Evolutionary conservation across 495 filamentous ascomycete genomes (phyloP), one percentile per base, ranked within the genome.

Genomic region (Aspergillus sparsus): DNA sequence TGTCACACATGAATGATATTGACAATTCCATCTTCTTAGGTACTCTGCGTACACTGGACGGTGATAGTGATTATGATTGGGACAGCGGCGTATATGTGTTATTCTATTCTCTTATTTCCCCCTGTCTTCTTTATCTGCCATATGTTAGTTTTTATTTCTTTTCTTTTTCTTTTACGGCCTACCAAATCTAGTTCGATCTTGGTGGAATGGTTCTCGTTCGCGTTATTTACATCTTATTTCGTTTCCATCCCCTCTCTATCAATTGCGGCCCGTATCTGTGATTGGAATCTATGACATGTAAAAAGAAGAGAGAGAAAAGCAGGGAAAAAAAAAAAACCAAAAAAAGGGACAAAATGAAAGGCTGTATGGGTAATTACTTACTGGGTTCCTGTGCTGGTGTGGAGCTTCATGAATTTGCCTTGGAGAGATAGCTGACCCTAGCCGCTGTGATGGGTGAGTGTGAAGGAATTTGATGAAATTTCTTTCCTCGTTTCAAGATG

Each of bases 21-120:
- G 21, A 27, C 21, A 27, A 16, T 37, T 49, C 16, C 9, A 37
- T 47, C 16, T 10, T 57, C 2, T 49, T 61, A 79, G 77, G 72
- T 79, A 79, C 66, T 76, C 74, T 57, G 69, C 65, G 16, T 78
- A 77, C 64, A 74, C 67, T 68, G 75, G 75, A 74, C 73, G 76
- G 72, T 77, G 69, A 79, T 74, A 64, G 60, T 27, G 68, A 63
- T 62, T 70, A 63, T 33, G 61, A 66, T 64, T 56, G 59, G 53
- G 65, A 66, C 72, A 68, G 70, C 63, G 75, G 75, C 75, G 77
- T 71, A 75, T 61, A 69, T 67, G 66, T 71, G 68, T 65, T 64
- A 57, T 62, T 62, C 58, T 67, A 46, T 47, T 41, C 31, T 65
- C 53, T 49, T 66, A 62, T 35, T 37, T 64, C 57, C 32, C 62